Evolutionary conservation across 768 basidiomycete species (phyloP), one percentile per base, ranked within the genome.

Genomic region (Calocybe gangraenosa): DNA sequence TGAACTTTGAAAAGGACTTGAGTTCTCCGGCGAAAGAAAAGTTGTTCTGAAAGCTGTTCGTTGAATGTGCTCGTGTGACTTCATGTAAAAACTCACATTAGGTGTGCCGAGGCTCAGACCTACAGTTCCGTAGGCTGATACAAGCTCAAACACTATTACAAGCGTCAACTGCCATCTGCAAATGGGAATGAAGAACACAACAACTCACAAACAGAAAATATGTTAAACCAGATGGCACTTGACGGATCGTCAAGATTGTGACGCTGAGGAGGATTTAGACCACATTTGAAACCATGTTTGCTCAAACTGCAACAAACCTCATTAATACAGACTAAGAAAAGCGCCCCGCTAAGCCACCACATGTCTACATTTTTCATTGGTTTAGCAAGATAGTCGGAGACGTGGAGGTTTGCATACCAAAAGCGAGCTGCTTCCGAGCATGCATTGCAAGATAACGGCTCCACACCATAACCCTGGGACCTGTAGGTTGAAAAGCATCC

Each of bases 301-400:
- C 45, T 7, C 18, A 31, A 14, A n/a, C n/a, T 30, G 5, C 20
- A 14, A 52, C 75, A 48, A 49, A 89, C 91, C 76, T 97, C 96
- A 50, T 96, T 82, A 52, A 97, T 95, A 60, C 94, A 97, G 32
- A 97, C 72, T 1, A 96, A 63, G 65, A 93, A 92, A 10, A 97
- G 64, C 0, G 90, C 92, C 10, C 91, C 62, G 0, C 71, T 87
- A 17, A 98, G 64, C 92, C 92, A 96, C 95, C 94, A 96, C 79
- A 97, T 92, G 64, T 96, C 94, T 92, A 51, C 7, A 46, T 42
- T 28, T n/a, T 13, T 38, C 33, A 48, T 47, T 7, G 32, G 7
- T 25, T 7, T 23, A 23, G 25, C n/a, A 42, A 14, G 25, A 28
- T 6, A 28, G 25, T 28, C 5, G 25, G n/a, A 2, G 15, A 3